Base-by-base conservation (phyloP, 805 yeast genomes). In the Zygosaccharomyces kombuchaensis region DNA sequence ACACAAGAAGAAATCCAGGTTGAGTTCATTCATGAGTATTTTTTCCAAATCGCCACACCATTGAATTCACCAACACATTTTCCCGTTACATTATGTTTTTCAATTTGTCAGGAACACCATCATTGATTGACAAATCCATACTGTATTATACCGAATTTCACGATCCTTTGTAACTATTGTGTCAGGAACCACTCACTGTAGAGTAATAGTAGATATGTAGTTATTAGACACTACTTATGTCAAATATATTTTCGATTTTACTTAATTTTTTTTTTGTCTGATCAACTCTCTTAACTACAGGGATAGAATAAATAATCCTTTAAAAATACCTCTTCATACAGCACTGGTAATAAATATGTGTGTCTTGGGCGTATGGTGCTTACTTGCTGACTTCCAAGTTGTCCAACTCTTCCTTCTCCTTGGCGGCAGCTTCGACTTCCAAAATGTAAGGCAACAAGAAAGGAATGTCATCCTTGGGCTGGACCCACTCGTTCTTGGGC, bases 351-450 rank as follows among this genome's bases (percentile, higher is more conserved):
- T 31, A 40, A 40, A 32, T 31, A 40, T 17, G 32, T 29, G 32
- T 29, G 32, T 10, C n/a, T 26, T 12, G 25, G 42, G 35, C 14
- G 27, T 25, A 9, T 9, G 16, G 34, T 22, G 14, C 37, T 44
- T 48, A 56, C 52, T 53, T 56, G 50, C 51, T 44, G 47, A 74
- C 70, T 46, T 60, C 72, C 57, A 87, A 75, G 77, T 87, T 84
- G 77, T 93, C 96, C 64, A 93, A 81, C 64, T 84, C 93, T 52
- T 77, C 82, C 73, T 84, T 88, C 76, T 93, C 99, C 54, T 77
- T 75, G 40, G 82, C 84, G 70, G 87, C 97, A 60, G 87, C 87
- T 75, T 93, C 98, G 51, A 91, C 95, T 76, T 93, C 97, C 63
- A 90, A 78, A 52, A 93, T 74, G 74, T 85, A 86, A 58, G 96